A percentile compares a stretch with the other conserved stretches of the same genome.
These are phyloP conservation scores for Hyphopichia burtonii DNA, from an alignment of 1,139 yeast genomes.

Conservation along the genomic window DNA sequence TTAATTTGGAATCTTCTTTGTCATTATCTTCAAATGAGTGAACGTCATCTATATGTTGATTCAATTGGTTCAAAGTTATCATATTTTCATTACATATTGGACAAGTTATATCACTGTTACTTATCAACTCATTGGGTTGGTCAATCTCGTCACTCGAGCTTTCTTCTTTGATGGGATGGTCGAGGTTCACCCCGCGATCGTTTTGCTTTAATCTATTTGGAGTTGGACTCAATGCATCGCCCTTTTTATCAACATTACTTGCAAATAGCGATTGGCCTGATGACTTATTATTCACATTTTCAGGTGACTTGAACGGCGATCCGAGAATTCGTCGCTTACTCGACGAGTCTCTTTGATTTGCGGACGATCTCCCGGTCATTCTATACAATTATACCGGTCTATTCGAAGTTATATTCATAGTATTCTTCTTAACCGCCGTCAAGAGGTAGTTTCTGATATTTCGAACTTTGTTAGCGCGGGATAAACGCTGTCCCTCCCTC, in stretches of 20 bases:
- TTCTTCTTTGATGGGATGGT: constrained; percentile 3
- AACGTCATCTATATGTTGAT: constrained; percentile 69
- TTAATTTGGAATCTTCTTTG: constrained; percentile 1
- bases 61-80: constrained; percentile 57
- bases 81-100: constrained; percentile 71
- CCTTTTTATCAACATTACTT: no score
- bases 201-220: constrained; percentile 4
- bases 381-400: no score
- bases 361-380: constrained; percentile 1
- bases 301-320: constrained; percentile 23
- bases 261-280: constrained; percentile 3
- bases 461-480: no score
- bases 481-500: no score
- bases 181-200: neutral
- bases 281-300: constrained; percentile 7
- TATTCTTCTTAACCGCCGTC: no score
- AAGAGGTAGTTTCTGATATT: no score
- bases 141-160: constrained; percentile 1
- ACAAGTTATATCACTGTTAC: constrained; percentile 31
- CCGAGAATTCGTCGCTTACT: constrained; percentile 18
- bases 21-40: constrained; percentile 34
- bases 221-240: constrained; percentile 2
- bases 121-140: neutral
- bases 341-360: neutral
- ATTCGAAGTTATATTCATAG: no score